Evolutionary conservation across 2,329 filamentous ascomycete genomes (phyloP), one percentile per base, ranked within the genome.

Genomic region (Aspergillus vadensis): DNA sequence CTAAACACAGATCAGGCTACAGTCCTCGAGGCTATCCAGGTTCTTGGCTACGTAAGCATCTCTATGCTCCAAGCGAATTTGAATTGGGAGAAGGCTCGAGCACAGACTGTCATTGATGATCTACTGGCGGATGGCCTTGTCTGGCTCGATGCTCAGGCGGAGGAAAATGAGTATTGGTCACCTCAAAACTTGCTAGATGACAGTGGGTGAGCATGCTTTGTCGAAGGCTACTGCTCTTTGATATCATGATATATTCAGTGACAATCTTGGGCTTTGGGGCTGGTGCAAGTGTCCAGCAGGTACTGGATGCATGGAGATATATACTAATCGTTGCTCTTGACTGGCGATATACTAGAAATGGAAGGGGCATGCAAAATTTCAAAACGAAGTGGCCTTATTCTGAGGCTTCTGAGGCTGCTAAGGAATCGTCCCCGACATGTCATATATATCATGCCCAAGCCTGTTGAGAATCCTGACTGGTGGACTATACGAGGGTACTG

Each of bases 1-100:
- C 84, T 99, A 63, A 97, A 96, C 74, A 93, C 87, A 14, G 95
- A 99, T 74, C 95, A 99, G 80, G 91, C 91, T 53, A 91, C 89
- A 2, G 94, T 97, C 12, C 84, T 99, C 6, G 95, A 98, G 80
- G 93, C 91, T 1, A 91, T 92, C 7, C 92, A 97, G 76, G 82
- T 97, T 9, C 81, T 97, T 9, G 94, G 95, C 1, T 97, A 92
- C 72, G 91, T 98, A 55, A 96, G 89, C 60, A 86, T 96, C 15
- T 90, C 90, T 1, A 96, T 98, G 90, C 79, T 99, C 57, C 88
- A 90, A 77, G 79, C 90, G 54, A 99, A 99, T 74, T 78, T 99
- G 27, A 84, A 83, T 15, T 99, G 95, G 95, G 88, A 94, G 67
- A 82, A 86, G 48, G 90, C 92, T 5, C 84, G 95, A 65, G 91